Evolutionary conservation across 345 rosid species (phyloP), one percentile per base, ranked within the genome.

Genomic region (Pistacia vera): DNA sequence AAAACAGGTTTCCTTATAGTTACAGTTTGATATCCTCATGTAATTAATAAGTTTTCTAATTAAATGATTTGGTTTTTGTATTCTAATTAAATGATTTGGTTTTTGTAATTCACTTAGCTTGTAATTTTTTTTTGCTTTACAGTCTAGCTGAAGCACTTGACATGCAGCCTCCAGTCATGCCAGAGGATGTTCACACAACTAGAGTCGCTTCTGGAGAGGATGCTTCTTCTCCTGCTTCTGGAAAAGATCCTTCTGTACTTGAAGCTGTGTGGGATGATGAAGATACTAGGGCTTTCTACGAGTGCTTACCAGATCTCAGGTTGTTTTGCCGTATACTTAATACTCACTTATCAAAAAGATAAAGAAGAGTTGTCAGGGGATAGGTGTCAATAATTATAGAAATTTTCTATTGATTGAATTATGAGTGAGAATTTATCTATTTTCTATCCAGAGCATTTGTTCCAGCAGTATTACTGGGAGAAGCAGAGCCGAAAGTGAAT

Each of bases 241-340:
- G 89, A 49, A 97, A 97, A 85, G 99, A 94, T 81, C 83, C 94
- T 75, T 84, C 91, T 35, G 82, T 63, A 78, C 80, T 83, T 2
- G 99, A 94, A 86, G 90, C 97, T 75, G 79, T 92, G 76, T 94
- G 99, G 99, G 97, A 94, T 83, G 98, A 97, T 79, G 98, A 94
- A 77, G 98, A 97, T 81, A 92, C 99, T 58, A 91, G 92, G 81
- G 90, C 97, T 66, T 97, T 97, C 81, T 97, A 97, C 74, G 99
- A 94, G 85, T 88, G 90, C 79, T 88, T 92, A 75, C 97, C 98
- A 44, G 99, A 97, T 88, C 95, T 97, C 77, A 94, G 99, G 99
- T 97, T 75, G 90, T 80, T 70, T 62, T 80, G 20, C 66, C 52
- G 63, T 66, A 8, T 30, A 70, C 67, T 75, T 61, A 25, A 54